Evolutionary conservation across 2,329 filamentous ascomycete genomes (phyloP).

Genomic region (Chrysoporthe deuterocubensis): DNA sequence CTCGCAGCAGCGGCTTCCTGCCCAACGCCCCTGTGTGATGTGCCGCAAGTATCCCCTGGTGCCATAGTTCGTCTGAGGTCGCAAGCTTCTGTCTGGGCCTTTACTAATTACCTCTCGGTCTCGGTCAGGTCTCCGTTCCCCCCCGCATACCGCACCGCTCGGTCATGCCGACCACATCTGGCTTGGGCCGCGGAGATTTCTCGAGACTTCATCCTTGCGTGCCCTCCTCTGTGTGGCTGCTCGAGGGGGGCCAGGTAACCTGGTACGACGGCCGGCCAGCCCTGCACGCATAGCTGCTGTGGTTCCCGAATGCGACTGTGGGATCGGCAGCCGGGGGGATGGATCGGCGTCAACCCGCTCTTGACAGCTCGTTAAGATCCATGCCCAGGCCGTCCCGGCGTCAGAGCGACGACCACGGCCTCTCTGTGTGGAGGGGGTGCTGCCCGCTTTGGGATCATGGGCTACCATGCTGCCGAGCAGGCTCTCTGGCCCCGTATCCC

Average conservation of each 20-base stretch:
- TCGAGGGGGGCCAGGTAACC: neutral
- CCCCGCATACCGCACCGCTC: neutral
- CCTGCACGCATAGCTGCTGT: neutral
- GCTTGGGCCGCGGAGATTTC: neutral
- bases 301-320: neutral
- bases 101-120: neutral
- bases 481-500: no score
- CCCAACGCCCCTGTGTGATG: neutral
- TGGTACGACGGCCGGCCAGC: neutral
- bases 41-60: neutral
- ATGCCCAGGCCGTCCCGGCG: constrained; percentile 5
- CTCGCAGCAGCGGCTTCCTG: neutral
- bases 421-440: neutral
- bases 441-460: neutral
- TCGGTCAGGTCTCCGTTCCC: neutral
- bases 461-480: constrained; percentile 3
- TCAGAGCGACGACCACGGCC: neutral
- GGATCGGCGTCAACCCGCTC: constrained; percentile 17
- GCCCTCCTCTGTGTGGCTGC: neutral
- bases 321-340: neutral
- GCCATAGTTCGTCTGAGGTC: neutral
- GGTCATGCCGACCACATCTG: constrained; percentile 5
- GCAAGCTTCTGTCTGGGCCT: neutral
- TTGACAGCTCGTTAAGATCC: constrained; percentile 24
- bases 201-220: neutral